phyloP scores from a whole-genome alignment of 768 basidiomycete genomes.

The Cubamyces lactineus region DNA sequence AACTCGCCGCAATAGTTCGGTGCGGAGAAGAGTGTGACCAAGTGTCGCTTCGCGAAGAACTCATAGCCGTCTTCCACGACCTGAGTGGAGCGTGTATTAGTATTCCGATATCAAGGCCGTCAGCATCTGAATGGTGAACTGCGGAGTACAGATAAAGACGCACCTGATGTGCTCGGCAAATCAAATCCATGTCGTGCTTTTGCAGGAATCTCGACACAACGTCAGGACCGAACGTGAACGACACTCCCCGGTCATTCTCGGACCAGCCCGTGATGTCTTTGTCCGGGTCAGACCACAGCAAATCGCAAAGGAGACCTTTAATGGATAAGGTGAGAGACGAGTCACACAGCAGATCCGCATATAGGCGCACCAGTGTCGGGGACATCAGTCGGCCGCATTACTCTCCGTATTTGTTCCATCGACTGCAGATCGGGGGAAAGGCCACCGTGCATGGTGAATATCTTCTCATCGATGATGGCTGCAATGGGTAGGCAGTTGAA shows the following conservation, averaged over 20 bases:
- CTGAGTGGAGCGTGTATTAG: conserved; percentile 41
- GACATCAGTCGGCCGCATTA: conserved; percentile 99
- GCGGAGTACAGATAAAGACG: conserved; percentile 33
- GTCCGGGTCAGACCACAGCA: conserved; percentile 99
- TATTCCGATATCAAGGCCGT: not conserved
- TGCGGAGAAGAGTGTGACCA: conserved; percentile 96
- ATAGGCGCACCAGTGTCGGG: conserved; percentile 85
- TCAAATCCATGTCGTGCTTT: conserved; percentile 99
- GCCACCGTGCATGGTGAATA: conserved; percentile 99
- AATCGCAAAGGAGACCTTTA: conserved; percentile 88
- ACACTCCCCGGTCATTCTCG: conserved; percentile 98
- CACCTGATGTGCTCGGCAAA: conserved; percentile 97
- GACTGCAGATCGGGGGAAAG: conserved; percentile 96
- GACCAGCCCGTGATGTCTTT: conserved; percentile 99
- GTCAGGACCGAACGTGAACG: conserved; percentile 98
- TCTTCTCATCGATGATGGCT: conserved; percentile 99
- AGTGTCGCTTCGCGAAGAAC: conserved; percentile 96
- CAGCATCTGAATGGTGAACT: not conserved
- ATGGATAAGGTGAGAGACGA: not conserved
- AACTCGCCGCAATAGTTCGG: conserved; percentile 97
- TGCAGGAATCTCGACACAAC: conserved; percentile 98
- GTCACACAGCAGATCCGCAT: too few relatives aligned
- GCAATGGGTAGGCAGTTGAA: conserved; percentile 99
- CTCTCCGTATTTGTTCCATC: conserved; percentile 99
- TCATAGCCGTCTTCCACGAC: conserved; percentile 99